Evolutionary conservation across 768 basidiomycete species (phyloP).

Genomic region (Trametes coccinea): DNA sequence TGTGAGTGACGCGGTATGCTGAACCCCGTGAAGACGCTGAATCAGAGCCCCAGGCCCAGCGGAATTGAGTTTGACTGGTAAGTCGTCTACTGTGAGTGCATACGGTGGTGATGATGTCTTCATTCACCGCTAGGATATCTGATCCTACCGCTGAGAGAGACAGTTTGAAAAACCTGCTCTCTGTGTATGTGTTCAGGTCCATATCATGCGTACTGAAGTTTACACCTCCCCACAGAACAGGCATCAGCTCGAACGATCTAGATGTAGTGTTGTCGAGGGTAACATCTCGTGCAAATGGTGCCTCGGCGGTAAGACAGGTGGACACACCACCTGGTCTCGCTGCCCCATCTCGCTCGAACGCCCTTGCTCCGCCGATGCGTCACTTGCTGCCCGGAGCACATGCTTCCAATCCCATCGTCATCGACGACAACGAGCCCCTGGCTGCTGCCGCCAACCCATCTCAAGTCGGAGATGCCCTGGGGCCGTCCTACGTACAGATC

Average conservation of each 20-base stretch:
- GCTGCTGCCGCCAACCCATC: background rate
- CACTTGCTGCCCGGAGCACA: background rate
- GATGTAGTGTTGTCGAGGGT: conserved; percentile 14
- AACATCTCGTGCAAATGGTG: background rate
- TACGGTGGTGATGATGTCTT: background rate
- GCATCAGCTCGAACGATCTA: conserved; percentile 14
- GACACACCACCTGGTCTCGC: too few relatives aligned
- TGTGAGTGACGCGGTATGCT: conserved; percentile 15
- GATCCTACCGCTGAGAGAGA: conserved; percentile 17
- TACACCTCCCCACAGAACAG: conserved; percentile 8
- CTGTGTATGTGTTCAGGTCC: conserved; percentile 9
- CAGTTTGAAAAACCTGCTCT: conserved; percentile 8
- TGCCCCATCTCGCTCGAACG: background rate
- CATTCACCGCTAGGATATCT: conserved; percentile 11
- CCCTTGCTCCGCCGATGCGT: background rate
- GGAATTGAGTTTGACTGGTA: conserved; percentile 25
- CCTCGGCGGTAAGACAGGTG: background rate
- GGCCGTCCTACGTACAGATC: background rate
- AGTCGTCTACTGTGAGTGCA: background rate
- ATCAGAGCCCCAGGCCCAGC: conserved; percentile 8
- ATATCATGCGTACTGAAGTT: too few relatives aligned
- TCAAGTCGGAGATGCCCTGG: background rate
- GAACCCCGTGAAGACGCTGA: background rate
- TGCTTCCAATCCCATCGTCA: conserved; percentile 14
- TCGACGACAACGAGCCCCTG: conserved; percentile 6